Conservation (phyloP, 768 basidiomycete genomes). For the Cyclocybe aegerita region DNA sequence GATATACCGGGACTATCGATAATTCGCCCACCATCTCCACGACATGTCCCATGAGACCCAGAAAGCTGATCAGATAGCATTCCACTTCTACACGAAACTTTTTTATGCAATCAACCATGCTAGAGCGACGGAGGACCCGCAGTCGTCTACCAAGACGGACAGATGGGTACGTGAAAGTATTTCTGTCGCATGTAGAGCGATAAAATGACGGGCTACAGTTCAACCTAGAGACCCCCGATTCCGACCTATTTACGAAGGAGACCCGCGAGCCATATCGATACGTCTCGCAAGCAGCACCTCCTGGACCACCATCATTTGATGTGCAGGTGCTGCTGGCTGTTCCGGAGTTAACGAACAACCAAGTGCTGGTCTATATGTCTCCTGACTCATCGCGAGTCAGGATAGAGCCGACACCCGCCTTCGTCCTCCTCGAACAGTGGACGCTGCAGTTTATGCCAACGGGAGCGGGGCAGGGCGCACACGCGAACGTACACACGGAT, state of each 20-base stretch:
- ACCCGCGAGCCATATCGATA: slow-evolving; percentile 61
- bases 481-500: slow-evolving; percentile 35
- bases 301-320: slow-evolving; percentile 49
- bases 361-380: slow-evolving; percentile 68
- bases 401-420: slow-evolving; percentile 66
- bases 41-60: slow-evolving; percentile 42
- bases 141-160: slow-evolving; percentile 52
- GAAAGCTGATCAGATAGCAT: slow-evolving; percentile 86
- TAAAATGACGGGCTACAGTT: too few species aligned
- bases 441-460: slow-evolving; percentile 44
- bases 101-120: slow-evolving; percentile 73
- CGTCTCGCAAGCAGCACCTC: slow-evolving; percentile 43
- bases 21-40: background rate
- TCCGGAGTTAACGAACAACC: slow-evolving; percentile 68
- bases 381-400: slow-evolving; percentile 60
- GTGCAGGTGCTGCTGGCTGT: slow-evolving; percentile 74
- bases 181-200: too few species aligned
- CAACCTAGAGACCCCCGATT: slow-evolving; percentile 79
- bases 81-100: slow-evolving; percentile 81
- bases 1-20: too few species aligned
- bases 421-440: slow-evolving; percentile 77
- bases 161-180: slow-evolving; percentile 84
- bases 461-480: slow-evolving; percentile 16
- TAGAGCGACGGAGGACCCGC: slow-evolving; percentile 54
- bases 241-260: slow-evolving; percentile 63